Conservation (phyloP, 257 asterid species). For the Solanum sitiens region DNA sequence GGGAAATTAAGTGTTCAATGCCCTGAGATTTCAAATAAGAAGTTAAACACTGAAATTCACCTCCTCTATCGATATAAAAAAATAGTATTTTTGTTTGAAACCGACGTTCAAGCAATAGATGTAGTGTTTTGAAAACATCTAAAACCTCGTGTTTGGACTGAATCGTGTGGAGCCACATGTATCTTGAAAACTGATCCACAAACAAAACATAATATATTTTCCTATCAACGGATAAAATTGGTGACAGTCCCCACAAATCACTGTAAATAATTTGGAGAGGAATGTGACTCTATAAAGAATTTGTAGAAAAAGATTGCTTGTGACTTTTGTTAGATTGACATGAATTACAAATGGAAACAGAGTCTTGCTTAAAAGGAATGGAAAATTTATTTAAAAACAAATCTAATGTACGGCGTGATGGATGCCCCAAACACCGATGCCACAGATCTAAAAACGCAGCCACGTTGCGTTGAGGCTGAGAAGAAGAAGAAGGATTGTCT, state of each 20-base stretch:
- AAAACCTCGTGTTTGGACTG: not conserved
- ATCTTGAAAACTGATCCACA: too few species aligned
- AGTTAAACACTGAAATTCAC: not conserved
- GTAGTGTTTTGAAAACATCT: not conserved
- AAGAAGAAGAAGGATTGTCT: not conserved
- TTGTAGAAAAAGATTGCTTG: too few species aligned
- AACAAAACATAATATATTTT: too few species aligned
- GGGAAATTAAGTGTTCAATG: not conserved
- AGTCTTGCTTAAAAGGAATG: not conserved
- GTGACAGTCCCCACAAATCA: too few species aligned
- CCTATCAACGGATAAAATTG: too few species aligned
- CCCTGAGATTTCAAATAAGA: too few species aligned
- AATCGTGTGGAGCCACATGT: too few species aligned
- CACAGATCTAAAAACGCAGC: not conserved
- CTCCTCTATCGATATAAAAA: too few species aligned
- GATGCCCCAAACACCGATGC: not conserved
- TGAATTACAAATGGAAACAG: not conserved
- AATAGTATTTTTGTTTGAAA: too few species aligned
- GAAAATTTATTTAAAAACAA: too few species aligned
- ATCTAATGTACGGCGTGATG: not conserved
- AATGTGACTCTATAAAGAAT: too few species aligned
- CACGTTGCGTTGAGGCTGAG: not conserved
- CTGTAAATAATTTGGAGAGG: too few species aligned
- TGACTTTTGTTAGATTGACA: not conserved
- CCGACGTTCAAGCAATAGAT: not conserved